phyloP scores from a whole-genome alignment of 805 yeast species.

The Torulaspora gathmanii region DNA sequence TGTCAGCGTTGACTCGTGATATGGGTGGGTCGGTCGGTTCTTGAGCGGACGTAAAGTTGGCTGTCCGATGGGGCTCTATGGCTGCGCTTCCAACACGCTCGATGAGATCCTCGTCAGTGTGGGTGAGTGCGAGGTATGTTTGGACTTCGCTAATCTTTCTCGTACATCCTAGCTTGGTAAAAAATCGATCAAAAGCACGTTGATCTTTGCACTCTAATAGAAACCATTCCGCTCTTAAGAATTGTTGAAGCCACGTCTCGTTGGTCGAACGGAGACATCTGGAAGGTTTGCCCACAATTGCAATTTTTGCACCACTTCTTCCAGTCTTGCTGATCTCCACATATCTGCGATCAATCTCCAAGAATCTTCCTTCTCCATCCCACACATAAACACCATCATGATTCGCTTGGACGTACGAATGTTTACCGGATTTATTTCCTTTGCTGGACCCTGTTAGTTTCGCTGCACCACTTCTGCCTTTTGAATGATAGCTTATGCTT shows the following conservation, averaged over 20 bases:
- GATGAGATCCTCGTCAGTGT: conserved; percentile 12
- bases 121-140: conserved; percentile 25
- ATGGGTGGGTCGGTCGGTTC: neutral
- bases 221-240: conserved; percentile 11
- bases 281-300: neutral
- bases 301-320: conserved; percentile 14
- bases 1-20: neutral
- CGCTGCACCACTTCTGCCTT: conserved; percentile 1
- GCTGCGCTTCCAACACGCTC: conserved; percentile 5
- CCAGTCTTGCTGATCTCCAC: conserved; percentile 11
- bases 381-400: conserved; percentile 18
- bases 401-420: conserved; percentile 15
- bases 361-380: conserved; percentile 14
- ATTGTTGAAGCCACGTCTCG: conserved; percentile 4
- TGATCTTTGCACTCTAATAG: conserved; percentile 8
- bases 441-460: conserved; percentile 1
- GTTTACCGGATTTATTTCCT: neutral
- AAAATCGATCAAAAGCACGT: conserved; percentile 5
- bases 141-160: conserved; percentile 35
- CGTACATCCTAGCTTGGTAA: conserved; percentile 7
- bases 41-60: neutral
- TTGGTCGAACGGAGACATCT: conserved; percentile 6
- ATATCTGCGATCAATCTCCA: conserved; percentile 17
- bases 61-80: neutral
- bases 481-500: conserved; percentile 9